A percentile compares a stretch with the other conserved stretches of the same genome.
Conservation (phyloP, 305 asterid species). For the Fraxinus dipetala region DNA sequence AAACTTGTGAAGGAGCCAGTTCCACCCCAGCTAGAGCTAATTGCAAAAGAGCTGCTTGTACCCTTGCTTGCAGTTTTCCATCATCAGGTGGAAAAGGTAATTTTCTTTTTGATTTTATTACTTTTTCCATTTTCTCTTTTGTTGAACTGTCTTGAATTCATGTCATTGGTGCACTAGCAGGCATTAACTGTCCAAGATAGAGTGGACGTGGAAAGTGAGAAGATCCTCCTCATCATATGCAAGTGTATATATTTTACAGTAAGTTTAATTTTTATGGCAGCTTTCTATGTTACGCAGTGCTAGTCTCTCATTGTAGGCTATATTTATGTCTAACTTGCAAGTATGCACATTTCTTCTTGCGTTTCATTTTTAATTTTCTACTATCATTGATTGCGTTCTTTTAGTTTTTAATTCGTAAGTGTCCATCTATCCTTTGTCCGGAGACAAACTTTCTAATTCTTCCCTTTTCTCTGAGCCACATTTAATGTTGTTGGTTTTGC, state of each 20-base stretch:
- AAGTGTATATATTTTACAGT: slow-evolving; percentile 44
- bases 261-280: slow-evolving; percentile 11
- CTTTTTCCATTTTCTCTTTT: background rate
- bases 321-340: background rate
- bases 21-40: slow-evolving; percentile 44
- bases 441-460: background rate
- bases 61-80: slow-evolving; percentile 42
- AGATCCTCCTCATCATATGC: slow-evolving; percentile 31
- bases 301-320: background rate
- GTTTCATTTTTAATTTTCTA: background rate
- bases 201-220: slow-evolving; percentile 30
- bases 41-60: slow-evolving; percentile 40
- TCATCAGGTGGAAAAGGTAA: slow-evolving; percentile 31
- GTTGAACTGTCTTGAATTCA: background rate
- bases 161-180: slow-evolving; percentile 24
- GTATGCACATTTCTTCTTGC: background rate
- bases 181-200: slow-evolving; percentile 15
- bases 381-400: background rate
- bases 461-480: background rate
- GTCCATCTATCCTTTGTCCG: background rate
- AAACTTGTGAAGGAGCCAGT: slow-evolving; percentile 47
- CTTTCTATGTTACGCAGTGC: background rate
- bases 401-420: background rate
- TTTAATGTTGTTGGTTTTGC: slow-evolving; percentile 8
- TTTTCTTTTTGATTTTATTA: background rate